These are phyloP conservation scores for Fraxinus floribunda DNA, from an alignment of 305 asterid genomes.

Conservation along the genomic window DNA sequence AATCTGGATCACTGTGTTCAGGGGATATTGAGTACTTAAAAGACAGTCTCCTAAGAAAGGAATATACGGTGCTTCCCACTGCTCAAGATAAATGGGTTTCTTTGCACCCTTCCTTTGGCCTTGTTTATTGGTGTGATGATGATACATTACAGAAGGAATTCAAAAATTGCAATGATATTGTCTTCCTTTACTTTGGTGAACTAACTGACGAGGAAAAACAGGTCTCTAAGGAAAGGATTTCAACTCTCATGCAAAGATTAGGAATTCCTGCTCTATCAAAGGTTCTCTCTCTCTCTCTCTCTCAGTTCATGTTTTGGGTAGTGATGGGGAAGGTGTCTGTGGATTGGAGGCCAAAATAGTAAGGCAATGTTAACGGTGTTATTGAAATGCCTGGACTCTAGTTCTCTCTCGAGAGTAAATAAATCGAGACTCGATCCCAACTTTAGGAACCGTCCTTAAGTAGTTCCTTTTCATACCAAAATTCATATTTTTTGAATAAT, in stretches of 20 bases:
- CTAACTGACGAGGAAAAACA: conserved; percentile 55
- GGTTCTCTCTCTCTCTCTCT: conserved; percentile 41
- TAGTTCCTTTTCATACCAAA: background rate
- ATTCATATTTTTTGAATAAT: background rate
- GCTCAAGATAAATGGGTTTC: conserved; percentile 95
- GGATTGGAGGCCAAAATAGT: background rate
- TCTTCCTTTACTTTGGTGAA: conserved; percentile 63
- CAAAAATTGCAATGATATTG: conserved; percentile 52
- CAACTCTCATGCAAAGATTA: conserved; percentile 50
- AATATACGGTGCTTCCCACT: conserved; percentile 72
- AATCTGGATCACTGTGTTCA: conserved; percentile 62
- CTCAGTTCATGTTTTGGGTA: background rate
- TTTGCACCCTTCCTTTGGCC: conserved; percentile 75
- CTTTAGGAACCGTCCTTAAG: background rate
- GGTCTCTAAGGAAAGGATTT: conserved; percentile 48
- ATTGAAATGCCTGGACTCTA: background rate
- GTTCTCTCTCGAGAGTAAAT: background rate
- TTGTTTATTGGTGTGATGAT: conserved; percentile 87
- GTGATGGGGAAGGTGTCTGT: background rate
- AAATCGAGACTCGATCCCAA: background rate
- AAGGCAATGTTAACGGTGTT: background rate
- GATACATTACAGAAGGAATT: conserved; percentile 60
- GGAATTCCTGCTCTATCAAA: conserved; percentile 73
- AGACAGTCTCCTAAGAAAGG: conserved; percentile 58
- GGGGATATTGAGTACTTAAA: conserved; percentile 65